A percentile compares a stretch with the other conserved stretches of the same genome.
These are phyloP conservation scores for Kurtzmaniella cleridarum DNA, from an alignment of 805 yeast species.

Conservation along the genomic window DNA sequence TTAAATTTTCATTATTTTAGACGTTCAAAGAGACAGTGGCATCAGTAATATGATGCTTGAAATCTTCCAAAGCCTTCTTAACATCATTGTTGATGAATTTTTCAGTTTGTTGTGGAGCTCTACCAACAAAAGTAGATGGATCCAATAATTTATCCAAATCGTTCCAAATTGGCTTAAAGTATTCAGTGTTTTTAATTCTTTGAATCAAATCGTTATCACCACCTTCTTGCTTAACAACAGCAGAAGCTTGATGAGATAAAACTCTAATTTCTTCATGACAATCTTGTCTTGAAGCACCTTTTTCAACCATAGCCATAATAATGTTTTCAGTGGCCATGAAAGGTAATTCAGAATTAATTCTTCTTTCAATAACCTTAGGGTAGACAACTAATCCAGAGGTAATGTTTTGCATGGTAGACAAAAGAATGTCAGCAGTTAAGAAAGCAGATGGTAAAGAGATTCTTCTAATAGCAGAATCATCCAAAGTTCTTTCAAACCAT, in stretches of 20 bases:
- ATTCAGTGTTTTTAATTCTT: conserved; percentile 68
- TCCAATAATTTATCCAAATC: conserved; percentile 79
- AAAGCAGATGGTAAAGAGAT: conserved; percentile 95
- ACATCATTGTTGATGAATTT: conserved; percentile 86
- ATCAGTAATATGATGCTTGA: conserved; percentile 49
- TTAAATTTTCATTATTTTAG: conserved; percentile 27
- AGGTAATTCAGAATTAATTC: conserved; percentile 91
- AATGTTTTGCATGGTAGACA: conserved; percentile 85
- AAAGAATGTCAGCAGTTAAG: conserved; percentile 88
- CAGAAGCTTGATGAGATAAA: conserved; percentile 93
- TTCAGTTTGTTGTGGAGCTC: conserved; percentile 97
- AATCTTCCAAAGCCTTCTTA: conserved; percentile 71
- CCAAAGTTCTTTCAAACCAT: conserved; percentile 99
- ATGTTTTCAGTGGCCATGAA: conserved; percentile 99
- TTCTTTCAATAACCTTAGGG: conserved; percentile 97
- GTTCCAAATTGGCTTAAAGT: conserved; percentile 84
- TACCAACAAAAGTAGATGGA: conserved; percentile 93
- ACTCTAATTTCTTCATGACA: conserved; percentile 98
- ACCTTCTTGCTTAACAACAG: conserved; percentile 95
- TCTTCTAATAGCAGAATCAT: conserved; percentile 97
- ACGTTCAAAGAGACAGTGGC: conserved; percentile 79
- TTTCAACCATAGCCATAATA: conserved; percentile 99
- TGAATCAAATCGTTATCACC: conserved; percentile 97
- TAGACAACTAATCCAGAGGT: conserved; percentile 94
- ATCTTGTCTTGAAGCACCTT: conserved; percentile 96